A percentile compares a stretch with the other conserved stretches of the same genome.
These are phyloP conservation scores for Saccharomyces hybrid DNA, from an alignment of 1,139 yeast species.

Conservation along the genomic window DNA sequence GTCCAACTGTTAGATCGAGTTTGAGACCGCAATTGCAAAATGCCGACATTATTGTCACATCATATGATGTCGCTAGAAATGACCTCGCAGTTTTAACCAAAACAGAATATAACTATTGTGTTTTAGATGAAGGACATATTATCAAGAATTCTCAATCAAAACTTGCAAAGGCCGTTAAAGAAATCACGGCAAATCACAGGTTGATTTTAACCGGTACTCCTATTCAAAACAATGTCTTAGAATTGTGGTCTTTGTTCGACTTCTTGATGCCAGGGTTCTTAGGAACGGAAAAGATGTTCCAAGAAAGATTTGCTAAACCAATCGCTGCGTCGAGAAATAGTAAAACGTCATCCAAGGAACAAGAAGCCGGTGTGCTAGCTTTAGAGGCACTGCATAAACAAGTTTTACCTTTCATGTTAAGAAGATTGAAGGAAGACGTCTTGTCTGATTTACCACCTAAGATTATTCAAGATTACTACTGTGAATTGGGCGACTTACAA, in stretches of 20 bases:
- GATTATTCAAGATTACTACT: constrained; percentile 95
- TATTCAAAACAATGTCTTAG: constrained; percentile 92
- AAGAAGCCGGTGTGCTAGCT: constrained; percentile 95
- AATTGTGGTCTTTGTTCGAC: constrained; percentile 95
- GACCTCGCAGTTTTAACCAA: constrained; percentile 60
- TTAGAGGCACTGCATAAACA: constrained; percentile 94
- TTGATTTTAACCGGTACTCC: constrained; percentile 94
- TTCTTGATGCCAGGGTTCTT: constrained; percentile 97
- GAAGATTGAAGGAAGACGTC: constrained; percentile 95
- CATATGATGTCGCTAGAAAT: constrained; percentile 93
- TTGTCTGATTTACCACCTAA: constrained; percentile 95
- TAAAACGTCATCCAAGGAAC: constrained; percentile 87
- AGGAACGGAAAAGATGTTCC: constrained; percentile 91
- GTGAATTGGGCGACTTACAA: constrained; percentile 89
- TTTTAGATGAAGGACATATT: constrained; percentile 95
- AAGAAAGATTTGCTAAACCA: constrained; percentile 93
- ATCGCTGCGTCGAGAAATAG: constrained; percentile 90
- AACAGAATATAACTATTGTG: constrained; percentile 84
- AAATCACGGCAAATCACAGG: constrained; percentile 77
- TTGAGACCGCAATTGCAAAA: constrained; percentile 47
- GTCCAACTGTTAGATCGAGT: constrained; percentile 65
- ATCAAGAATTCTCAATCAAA: constrained; percentile 89
- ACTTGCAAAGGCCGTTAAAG: constrained; percentile 80
- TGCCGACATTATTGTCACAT: constrained; percentile 82
- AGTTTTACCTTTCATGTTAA: constrained; percentile 89